Conservation (phyloP, 495 filamentous ascomycete genomes). For the Cryomyces minteri region DNA sequence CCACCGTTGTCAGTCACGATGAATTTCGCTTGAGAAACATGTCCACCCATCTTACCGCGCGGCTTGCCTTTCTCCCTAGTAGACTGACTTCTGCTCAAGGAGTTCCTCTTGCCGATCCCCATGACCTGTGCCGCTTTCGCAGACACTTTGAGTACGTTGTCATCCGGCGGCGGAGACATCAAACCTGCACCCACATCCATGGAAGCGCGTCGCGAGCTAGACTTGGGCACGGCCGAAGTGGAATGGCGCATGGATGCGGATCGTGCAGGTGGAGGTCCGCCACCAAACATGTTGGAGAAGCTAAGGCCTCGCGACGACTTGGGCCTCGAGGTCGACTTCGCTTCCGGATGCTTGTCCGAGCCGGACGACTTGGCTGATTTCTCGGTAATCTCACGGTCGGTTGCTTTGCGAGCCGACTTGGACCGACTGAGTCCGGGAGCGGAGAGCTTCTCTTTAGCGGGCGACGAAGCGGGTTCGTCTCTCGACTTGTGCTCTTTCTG, state of each 20-base stretch:
- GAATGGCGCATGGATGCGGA: slow-evolving; percentile 27
- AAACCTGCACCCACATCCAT: slow-evolving; percentile 31
- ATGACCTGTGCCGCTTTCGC: slow-evolving; percentile 43
- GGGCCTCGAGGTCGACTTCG: slow-evolving; percentile 8
- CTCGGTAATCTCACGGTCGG: slow-evolving; percentile 28
- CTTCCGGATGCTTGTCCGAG: slow-evolving; percentile 29
- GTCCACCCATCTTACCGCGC: slow-evolving; percentile 10
- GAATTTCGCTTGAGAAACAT: background rate
- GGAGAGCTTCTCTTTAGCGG: slow-evolving; percentile 16
- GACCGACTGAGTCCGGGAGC: slow-evolving; percentile 25
- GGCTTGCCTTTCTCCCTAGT: slow-evolving; percentile 18
- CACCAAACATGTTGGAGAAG: slow-evolving; percentile 34
- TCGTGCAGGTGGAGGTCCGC: slow-evolving; percentile 22
- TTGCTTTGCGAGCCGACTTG: slow-evolving; percentile 32
- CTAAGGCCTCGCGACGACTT: slow-evolving; percentile 27
- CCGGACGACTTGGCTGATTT: slow-evolving; percentile 33
- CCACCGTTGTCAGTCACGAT: background rate
- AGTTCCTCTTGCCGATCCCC: slow-evolving; percentile 21
- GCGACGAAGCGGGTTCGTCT: slow-evolving; percentile 1
- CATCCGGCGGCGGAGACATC: slow-evolving; percentile 35
- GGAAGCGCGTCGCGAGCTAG: slow-evolving; percentile 22
- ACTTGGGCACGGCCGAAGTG: slow-evolving; percentile 15
- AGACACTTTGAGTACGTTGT: slow-evolving; percentile 21
- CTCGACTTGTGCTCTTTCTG: slow-evolving; percentile 25
- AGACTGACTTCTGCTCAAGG: slow-evolving; percentile 8